These are phyloP conservation scores for Phytophthora agathidicida DNA, from an alignment of 352 stramenopile species.

Conservation along the genomic window DNA sequence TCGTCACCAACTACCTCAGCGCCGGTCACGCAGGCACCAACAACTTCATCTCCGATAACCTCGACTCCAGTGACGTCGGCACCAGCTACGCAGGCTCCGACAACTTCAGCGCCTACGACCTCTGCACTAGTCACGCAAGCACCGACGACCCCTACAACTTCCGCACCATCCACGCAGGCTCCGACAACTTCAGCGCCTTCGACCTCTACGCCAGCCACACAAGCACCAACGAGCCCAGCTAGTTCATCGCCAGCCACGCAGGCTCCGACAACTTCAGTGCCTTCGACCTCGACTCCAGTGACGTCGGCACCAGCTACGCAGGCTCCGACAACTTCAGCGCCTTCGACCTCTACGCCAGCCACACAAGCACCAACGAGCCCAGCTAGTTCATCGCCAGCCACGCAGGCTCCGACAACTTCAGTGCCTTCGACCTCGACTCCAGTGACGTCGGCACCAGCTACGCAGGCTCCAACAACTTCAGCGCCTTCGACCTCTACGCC, in stretches of 20 bases:
- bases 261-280: no score
- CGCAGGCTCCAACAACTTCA: no score
- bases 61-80: not conserved
- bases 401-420: not conserved
- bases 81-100: no score
- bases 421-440: not conserved
- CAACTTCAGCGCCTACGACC: not conserved
- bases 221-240: not conserved
- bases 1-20: slow-evolving; percentile 1
- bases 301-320: no score
- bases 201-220: not conserved
- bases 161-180: not conserved
- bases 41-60: not conserved
- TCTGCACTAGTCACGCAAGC: not conserved
- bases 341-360: not conserved
- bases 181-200: not conserved
- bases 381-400: not conserved
- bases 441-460: not conserved
- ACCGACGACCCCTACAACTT: not conserved
- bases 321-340: no score
- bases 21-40: not conserved
- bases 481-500: no score
- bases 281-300: no score
- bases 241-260: no score
- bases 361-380: not conserved